Percentiles rank a stretch among this genome's conserved stretches.
phyloP scores from a whole-genome alignment of 2,329 filamentous ascomycete species.

The Venturia carpophila region DNA sequence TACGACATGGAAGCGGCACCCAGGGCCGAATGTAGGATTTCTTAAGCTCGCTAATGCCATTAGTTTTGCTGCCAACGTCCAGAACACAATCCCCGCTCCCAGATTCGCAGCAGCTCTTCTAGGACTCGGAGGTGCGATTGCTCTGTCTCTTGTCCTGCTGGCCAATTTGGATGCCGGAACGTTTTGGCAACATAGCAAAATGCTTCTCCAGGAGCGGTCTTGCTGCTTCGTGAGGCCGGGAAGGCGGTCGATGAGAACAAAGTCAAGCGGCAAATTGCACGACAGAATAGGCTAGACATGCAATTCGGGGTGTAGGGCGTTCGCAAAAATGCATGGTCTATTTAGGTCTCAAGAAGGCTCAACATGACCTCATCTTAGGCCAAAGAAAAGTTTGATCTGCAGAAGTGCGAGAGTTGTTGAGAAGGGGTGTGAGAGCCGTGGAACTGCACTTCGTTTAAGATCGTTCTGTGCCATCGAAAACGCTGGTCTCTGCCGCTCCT shows the following conservation, averaged over 20 bases:
- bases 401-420: neutral
- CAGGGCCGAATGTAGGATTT: constrained; percentile 34
- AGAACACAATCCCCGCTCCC: constrained; percentile 47
- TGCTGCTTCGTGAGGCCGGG: constrained; percentile 25
- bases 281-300: constrained; percentile 18
- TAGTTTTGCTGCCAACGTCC: constrained; percentile 52
- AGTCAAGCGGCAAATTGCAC: neutral
- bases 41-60: constrained; percentile 49
- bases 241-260: constrained; percentile 26
- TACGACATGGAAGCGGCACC: neutral
- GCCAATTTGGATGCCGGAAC: constrained; percentile 39
- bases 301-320: constrained; percentile 44
- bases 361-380: constrained; percentile 30
- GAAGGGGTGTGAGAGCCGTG: constrained; percentile 28
- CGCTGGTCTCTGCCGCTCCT: constrained; percentile 42
- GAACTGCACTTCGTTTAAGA: constrained; percentile 40
- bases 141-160: constrained; percentile 39
- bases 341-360: constrained; percentile 38
- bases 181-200: constrained; percentile 40
- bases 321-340: constrained; percentile 43
- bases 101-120: constrained; percentile 43
- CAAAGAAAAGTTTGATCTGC: constrained; percentile 23
- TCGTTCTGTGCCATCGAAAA: constrained; percentile 40
- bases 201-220: constrained; percentile 38
- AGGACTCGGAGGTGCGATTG: constrained; percentile 44